Percentiles rank a stretch among this genome's conserved stretches.
phyloP scores from a whole-genome alignment of 805 yeast genomes.

The Candida nitratophila region DNA sequence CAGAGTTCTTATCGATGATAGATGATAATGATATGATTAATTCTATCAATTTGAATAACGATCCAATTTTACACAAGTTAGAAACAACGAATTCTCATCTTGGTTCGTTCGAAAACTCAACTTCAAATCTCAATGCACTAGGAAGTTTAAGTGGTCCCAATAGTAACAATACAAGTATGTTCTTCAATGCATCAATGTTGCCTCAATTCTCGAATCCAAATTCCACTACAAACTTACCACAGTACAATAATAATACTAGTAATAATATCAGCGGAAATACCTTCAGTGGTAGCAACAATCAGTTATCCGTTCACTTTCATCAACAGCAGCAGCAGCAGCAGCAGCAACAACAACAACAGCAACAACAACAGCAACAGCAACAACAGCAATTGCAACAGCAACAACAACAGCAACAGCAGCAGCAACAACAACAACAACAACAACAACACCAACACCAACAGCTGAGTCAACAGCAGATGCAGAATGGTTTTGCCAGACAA shows the following conservation, averaged over 20 bases:
- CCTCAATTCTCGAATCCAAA: not conserved
- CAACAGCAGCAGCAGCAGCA: conserved; percentile 5
- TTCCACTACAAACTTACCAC: conserved; percentile 5
- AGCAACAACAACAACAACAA: not conserved
- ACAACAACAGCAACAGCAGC: conserved; percentile 1
- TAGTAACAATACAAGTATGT: not conserved
- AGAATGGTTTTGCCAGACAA: too few relatives aligned
- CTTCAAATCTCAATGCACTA: conserved; percentile 6
- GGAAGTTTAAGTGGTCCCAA: not conserved
- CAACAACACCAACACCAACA: too few relatives aligned
- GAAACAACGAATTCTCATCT: conserved; percentile 16
- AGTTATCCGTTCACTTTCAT: not conserved
- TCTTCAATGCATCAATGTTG: not conserved
- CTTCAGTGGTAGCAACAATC: not conserved
- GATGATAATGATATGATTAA: conserved; percentile 74
- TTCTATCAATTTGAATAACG: conserved; percentile 27
- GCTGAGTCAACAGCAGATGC: not conserved
- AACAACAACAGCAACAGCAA: conserved; percentile 1
- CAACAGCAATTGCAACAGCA: conserved; percentile 5
- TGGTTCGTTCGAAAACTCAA: conserved; percentile 14
- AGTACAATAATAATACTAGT: conserved; percentile 2
- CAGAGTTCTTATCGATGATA: conserved; percentile 82
- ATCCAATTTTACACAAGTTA: conserved; percentile 28
- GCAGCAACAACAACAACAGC: conserved; percentile 1
- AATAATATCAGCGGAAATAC: not conserved